Evolutionary conservation across 2,329 filamentous ascomycete genomes (phyloP).

Genomic region (Rhynchosporium agropyri): DNA sequence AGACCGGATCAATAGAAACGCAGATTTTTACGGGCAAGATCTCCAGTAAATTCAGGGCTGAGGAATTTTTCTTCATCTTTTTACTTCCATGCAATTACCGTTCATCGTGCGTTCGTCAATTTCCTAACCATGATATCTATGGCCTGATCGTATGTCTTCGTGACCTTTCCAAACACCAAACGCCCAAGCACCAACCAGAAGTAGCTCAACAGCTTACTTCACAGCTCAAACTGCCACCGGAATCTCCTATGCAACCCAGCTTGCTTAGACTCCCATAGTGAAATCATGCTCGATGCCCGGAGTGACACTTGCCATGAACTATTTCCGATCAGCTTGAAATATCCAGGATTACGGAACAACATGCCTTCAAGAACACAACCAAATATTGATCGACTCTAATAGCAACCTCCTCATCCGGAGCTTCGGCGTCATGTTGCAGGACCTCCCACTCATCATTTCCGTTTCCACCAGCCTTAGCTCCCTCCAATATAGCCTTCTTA

Average conservation of each 20-base stretch:
- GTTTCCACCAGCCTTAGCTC: conserved; percentile 53
- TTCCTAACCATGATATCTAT: conserved; percentile 13
- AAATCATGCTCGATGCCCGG: conserved; percentile 98
- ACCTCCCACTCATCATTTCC: conserved; percentile 67
- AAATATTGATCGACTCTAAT: conserved; percentile 89
- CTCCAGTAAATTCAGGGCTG: too few relatives aligned
- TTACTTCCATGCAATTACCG: too few relatives aligned
- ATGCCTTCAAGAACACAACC: conserved; percentile 80
- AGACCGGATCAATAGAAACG: too few relatives aligned
- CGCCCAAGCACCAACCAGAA: conserved; percentile 8
- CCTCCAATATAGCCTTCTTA: conserved; percentile 41
- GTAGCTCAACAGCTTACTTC: not conserved
- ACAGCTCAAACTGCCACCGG: conserved; percentile 3
- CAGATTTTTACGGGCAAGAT: too few relatives aligned
- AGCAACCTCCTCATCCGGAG: conserved; percentile 71
- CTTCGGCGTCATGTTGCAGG: conserved; percentile 59
- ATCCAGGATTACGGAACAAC: conserved; percentile 16
- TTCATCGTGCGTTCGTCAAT: not conserved
- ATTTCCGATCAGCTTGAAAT: conserved; percentile 45
- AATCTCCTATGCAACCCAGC: not conserved
- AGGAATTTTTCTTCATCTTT: too few relatives aligned
- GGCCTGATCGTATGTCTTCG: conserved; percentile 1
- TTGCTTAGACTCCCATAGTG: conserved; percentile 80
- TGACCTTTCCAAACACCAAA: conserved; percentile 13
- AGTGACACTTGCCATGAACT: conserved; percentile 86